A percentile compares a stretch with the other conserved stretches of the same genome.
These are phyloP conservation scores for Arthrobotrys musiformis DNA, from an alignment of 2,329 filamentous ascomycete species.

Conservation along the genomic window DNA sequence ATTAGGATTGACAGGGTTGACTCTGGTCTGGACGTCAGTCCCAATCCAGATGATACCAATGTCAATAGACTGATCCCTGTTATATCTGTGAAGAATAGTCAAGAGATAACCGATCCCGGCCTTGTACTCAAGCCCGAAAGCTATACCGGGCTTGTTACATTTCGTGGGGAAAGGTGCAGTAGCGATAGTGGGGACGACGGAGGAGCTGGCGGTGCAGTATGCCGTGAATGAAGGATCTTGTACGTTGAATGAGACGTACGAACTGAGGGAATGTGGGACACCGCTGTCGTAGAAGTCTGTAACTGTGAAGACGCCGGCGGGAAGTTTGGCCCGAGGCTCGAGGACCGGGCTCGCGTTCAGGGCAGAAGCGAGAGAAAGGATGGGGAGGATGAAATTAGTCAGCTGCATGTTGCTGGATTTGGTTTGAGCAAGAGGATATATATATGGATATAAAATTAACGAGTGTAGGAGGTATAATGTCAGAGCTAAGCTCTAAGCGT, in stretches of 20 bases:
- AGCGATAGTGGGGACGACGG: constrained; percentile 13
- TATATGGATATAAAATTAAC: not conserved
- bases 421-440: not conserved
- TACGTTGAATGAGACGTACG: constrained; percentile 36
- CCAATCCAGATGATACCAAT: constrained; percentile 35
- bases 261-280: constrained; percentile 13
- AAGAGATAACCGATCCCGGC: constrained; percentile 26
- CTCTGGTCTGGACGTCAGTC: constrained; percentile 29
- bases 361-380: constrained; percentile 24
- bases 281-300: constrained; percentile 30
- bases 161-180: constrained; percentile 28
- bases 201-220: constrained; percentile 4
- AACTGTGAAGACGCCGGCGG: constrained; percentile 14
- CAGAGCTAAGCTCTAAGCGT: not conserved
- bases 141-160: constrained; percentile 22
- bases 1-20: constrained; percentile 33
- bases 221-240: not conserved
- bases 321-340: not conserved
- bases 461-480: not conserved
- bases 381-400: constrained; percentile 22
- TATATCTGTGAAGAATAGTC: constrained; percentile 33
- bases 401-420: constrained; percentile 29
- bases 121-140: constrained; percentile 22
- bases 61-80: constrained; percentile 16
- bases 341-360: constrained; percentile 24